Percentiles rank a stretch among this genome's conserved stretches.
phyloP scores from a whole-genome alignment of 345 rosid genomes.

The Sisymbrium irio region DNA sequence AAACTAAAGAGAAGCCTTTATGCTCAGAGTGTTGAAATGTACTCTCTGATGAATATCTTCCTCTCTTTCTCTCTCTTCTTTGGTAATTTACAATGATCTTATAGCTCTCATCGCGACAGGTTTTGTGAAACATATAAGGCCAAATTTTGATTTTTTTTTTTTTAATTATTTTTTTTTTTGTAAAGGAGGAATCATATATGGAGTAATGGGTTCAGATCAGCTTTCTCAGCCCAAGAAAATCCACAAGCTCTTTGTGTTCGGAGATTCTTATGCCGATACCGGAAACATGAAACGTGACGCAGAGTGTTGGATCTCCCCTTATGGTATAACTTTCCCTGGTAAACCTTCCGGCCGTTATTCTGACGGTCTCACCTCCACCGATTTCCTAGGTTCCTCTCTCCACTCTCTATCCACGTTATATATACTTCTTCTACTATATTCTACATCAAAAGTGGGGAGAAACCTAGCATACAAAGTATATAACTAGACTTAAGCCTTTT shows the following conservation, averaged over 20 bases:
- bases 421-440: too few species aligned
- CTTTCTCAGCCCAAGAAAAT: constrained; percentile 7
- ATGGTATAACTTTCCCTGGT: constrained; percentile 58
- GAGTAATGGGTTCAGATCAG: not conserved
- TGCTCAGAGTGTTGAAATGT: constrained; percentile 26
- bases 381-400: constrained; percentile 42
- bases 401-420: too few species aligned
- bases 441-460: too few species aligned
- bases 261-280: constrained; percentile 63
- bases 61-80: constrained; percentile 2
- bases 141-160: too few species aligned
- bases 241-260: constrained; percentile 52
- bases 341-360: constrained; percentile 63
- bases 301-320: constrained; percentile 51
- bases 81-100: constrained; percentile 6
- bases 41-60: constrained; percentile 17
- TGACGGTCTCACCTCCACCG: constrained; percentile 55
- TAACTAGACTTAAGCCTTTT: too few species aligned
- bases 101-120: not conserved
- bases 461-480: too few species aligned
- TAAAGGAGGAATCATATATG: constrained; percentile 8
- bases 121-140: not conserved
- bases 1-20: not conserved
- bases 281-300: constrained; percentile 40
- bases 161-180: not conserved